These are phyloP conservation scores for Blastobotrys elegans DNA, from an alignment of 1,139 yeast species.

Conservation along the genomic window DNA sequence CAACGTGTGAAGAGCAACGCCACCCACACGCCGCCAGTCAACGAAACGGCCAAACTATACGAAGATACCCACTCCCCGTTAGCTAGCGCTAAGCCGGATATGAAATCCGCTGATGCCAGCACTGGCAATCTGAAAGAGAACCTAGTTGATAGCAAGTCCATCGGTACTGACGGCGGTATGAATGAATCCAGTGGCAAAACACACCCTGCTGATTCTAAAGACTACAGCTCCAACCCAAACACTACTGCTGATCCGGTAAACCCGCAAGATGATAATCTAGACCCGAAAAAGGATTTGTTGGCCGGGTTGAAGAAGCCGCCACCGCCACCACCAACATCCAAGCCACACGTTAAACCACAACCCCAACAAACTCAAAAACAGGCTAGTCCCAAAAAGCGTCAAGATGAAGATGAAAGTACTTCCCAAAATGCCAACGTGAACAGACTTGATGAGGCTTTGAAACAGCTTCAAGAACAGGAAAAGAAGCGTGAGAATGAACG, in stretches of 20 bases:
- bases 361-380: not conserved
- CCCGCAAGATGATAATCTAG: not conserved
- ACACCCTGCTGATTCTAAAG: too few species aligned
- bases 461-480: slow-evolving; percentile 41
- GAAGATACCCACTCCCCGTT: slow-evolving; percentile 4
- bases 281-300: not conserved
- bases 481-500: slow-evolving; percentile 41
- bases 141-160: not conserved
- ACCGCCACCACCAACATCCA: not conserved
- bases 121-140: not conserved
- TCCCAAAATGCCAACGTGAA: not conserved
- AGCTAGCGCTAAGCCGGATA: not conserved
- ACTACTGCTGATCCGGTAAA: not conserved
- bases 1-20: not conserved
- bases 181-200: not conserved
- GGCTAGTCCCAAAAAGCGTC: not conserved
- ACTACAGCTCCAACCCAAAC: too few species aligned
- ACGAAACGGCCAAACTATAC: not conserved
- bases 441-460: slow-evolving; percentile 38
- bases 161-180: not conserved
- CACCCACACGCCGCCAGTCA: not conserved
- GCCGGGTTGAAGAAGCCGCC: not conserved
- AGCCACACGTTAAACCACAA: not conserved
- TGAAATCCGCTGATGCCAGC: not conserved
- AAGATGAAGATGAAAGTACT: not conserved